Evolutionary conservation across 257 asterid species (phyloP).

Genomic region (Rubia yunnanensis): DNA sequence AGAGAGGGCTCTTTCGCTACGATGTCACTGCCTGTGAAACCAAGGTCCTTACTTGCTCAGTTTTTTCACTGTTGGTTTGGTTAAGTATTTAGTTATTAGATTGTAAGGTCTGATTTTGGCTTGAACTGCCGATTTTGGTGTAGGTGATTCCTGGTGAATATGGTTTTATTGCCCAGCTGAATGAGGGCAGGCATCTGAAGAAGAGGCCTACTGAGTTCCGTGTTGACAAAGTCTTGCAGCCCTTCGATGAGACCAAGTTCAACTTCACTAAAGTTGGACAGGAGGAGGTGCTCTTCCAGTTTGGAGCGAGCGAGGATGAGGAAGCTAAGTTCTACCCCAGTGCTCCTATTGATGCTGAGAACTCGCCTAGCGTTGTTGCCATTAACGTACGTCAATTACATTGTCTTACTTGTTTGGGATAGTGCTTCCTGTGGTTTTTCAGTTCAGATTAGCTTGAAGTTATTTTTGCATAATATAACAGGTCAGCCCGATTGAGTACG

Average conservation of each 20-base stretch:
- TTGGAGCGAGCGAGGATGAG: slow-evolving; percentile 50
- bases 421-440: neutral
- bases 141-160: slow-evolving; percentile 89
- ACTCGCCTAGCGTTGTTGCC: slow-evolving; percentile 73
- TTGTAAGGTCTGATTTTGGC: neutral
- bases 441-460: slow-evolving; percentile 8
- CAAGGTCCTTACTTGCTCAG: slow-evolving; percentile 39
- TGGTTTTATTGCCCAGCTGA: slow-evolving; percentile 87
- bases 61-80: neutral
- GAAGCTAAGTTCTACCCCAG: slow-evolving; percentile 53
- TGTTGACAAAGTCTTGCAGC: slow-evolving; percentile 86
- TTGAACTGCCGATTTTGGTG: slow-evolving; percentile 2
- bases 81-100: neutral
- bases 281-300: slow-evolving; percentile 90
- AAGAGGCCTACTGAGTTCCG: slow-evolving; percentile 97
- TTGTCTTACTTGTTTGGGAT: neutral
- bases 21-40: slow-evolving; percentile 98
- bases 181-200: slow-evolving; percentile 96
- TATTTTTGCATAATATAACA: slow-evolving; percentile 26
- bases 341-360: slow-evolving; percentile 52
- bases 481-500: slow-evolving; percentile 98
- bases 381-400: slow-evolving; percentile 48
- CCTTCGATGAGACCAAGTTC: slow-evolving; percentile 85
- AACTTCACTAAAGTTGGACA: slow-evolving; percentile 93
- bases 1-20: slow-evolving; percentile 91